phyloP scores from a whole-genome alignment of 1,139 yeast species.

The Pichia sp. region DNA sequence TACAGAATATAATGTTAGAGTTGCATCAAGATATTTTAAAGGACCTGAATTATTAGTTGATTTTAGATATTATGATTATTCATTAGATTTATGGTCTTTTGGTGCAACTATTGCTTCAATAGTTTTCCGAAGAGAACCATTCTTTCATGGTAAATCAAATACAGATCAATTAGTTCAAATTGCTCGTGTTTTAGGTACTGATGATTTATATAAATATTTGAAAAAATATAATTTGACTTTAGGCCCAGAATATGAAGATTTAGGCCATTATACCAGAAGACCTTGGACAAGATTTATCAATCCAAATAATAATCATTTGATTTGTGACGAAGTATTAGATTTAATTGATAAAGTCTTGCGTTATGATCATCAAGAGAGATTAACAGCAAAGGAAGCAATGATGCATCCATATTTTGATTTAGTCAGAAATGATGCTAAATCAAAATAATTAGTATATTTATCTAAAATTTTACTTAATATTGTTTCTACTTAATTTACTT shows the following conservation, averaged over 20 bases:
- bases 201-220: slow-evolving; percentile 53
- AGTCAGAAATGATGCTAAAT: slow-evolving; percentile 20
- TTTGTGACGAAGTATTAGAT: slow-evolving; percentile 57
- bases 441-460: neutral
- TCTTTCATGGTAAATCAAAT: slow-evolving; percentile 73
- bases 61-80: slow-evolving; percentile 70
- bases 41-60: slow-evolving; percentile 76
- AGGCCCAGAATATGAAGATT: slow-evolving; percentile 54
- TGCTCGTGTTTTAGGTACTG: slow-evolving; percentile 71
- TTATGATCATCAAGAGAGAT: slow-evolving; percentile 68
- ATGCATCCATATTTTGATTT: slow-evolving; percentile 48
- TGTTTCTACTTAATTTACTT: neutral
- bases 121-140: slow-evolving; percentile 69
- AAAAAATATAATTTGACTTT: slow-evolving; percentile 56
- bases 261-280: slow-evolving; percentile 60
- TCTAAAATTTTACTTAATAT: neutral
- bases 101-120: slow-evolving; percentile 80
- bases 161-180: slow-evolving; percentile 77
- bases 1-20: slow-evolving; percentile 73
- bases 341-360: slow-evolving; percentile 59
- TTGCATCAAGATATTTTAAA: slow-evolving; percentile 74
- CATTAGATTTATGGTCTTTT: slow-evolving; percentile 75
- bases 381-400: slow-evolving; percentile 74
- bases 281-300: slow-evolving; percentile 62
- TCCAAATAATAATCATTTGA: slow-evolving; percentile 38